Evolutionary conservation across 495 filamentous ascomycete species (phyloP), one percentile per base, ranked within the genome.

Genomic region (Penicillium maclennaniae): DNA sequence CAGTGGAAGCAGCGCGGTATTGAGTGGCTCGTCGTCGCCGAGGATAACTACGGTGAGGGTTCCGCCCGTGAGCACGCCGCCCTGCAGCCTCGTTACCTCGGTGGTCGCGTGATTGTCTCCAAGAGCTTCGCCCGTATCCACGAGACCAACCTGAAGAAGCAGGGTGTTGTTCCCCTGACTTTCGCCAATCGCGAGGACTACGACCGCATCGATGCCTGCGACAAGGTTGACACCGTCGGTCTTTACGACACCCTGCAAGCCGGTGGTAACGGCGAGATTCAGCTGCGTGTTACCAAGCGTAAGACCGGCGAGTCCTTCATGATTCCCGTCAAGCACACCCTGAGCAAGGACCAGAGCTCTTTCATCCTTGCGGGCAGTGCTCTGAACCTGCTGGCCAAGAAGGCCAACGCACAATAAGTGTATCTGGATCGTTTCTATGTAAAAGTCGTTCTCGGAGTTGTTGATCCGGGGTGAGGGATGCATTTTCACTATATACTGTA

Each of bases 121-220:
- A 97, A 97, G 79, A 85, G 79, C 66, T 97, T 98, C 68, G 93
- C 93, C 3, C 81, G 93, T 40, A 98, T 98, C 70, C 93, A 98
- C 74, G 95, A 98, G 79, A 96, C 93, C 16, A 98, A 98, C 72
- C 75, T 98, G 27, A 98, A 98, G 85, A 97, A 98, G 78, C 93
- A 98, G 76, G 93, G 93, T 53, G 87, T 98, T 15, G 91, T 97
- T 19, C 93, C 93, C 0, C 72, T 98, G 54, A 95, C 88, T 0
- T 96, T 98, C 62, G 88, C 73, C 2, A 78, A 93, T 63, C 87
- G 88, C 63, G 75, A 72, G n/a, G 95, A 97, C 66, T 98, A 98
- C 66, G 89, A 92, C 54, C 70, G 71, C 46, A 85, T 98, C 43
- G 73, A 79, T 31, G 89, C 89, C 1, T 88, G 89, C 55, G 93